A percentile compares a stretch with the other conserved stretches of the same genome.
Evolutionary conservation across 805 yeast genomes (phyloP).

Genomic region (Saturnispora quitensis): DNA sequence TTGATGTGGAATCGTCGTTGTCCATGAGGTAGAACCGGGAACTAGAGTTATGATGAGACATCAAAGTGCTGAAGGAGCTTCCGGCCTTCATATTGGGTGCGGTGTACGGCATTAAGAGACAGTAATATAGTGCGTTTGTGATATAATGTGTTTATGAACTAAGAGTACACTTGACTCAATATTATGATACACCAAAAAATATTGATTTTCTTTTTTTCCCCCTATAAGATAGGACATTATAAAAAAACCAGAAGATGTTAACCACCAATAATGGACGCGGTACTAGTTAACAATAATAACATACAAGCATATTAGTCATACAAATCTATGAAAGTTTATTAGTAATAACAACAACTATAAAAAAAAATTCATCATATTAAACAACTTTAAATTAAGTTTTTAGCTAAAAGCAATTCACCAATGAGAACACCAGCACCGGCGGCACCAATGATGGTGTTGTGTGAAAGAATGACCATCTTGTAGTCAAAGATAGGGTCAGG

Average conservation of each 20-base stretch:
- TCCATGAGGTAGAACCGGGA: slow-evolving; percentile 12
- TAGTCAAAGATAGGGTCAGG: slow-evolving; percentile 87
- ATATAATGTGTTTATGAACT: neutral
- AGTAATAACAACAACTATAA: neutral
- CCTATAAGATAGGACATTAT: neutral
- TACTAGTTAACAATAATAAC: neutral
- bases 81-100: slow-evolving; percentile 6
- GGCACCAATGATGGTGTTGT: slow-evolving; percentile 96
- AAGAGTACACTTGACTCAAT: neutral
- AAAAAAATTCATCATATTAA: neutral
- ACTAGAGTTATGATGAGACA: slow-evolving; percentile 1
- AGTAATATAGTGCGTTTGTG: neutral
- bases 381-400: slow-evolving; percentile 48
- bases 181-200: neutral
- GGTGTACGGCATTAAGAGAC: slow-evolving; percentile 3
- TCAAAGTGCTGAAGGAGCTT: slow-evolving; percentile 2
- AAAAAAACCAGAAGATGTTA: neutral
- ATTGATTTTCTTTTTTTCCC: neutral
- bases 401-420: slow-evolving; percentile 81
- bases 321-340: neutral
- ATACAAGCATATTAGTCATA: neutral
- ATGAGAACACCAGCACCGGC: slow-evolving; percentile 97
- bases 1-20: slow-evolving; percentile 9
- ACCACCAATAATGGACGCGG: neutral
- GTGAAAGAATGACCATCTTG: slow-evolving; percentile 96